Percentiles rank a stretch among this genome's conserved stretches.
Evolutionary conservation across 306 rosid genomes (phyloP).

Genomic region (Lupinus albus): DNA sequence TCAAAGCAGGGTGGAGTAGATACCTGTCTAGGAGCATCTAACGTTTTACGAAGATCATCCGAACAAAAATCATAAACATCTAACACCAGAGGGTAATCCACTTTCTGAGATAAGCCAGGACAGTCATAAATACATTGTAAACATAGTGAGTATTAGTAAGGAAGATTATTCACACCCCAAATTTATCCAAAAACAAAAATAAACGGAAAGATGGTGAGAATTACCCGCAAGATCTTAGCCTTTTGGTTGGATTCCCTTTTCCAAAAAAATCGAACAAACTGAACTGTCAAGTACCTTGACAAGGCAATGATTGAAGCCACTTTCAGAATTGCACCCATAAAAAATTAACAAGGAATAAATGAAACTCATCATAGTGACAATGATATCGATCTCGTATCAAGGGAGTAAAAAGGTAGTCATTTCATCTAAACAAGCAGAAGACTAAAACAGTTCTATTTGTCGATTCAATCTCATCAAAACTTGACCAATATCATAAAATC

Average conservation of each 20-base stretch:
- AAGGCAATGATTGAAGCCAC: slow-evolving; percentile 25
- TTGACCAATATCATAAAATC: background rate
- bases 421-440: slow-evolving; percentile 12
- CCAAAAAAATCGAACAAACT: slow-evolving; percentile 99
- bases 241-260: slow-evolving; percentile 98
- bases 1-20: slow-evolving; percentile 30
- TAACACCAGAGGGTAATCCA: slow-evolving; percentile 92
- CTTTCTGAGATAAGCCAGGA: slow-evolving; percentile 75
- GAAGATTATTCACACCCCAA: slow-evolving; percentile 3
- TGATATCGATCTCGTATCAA: no score
- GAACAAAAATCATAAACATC: slow-evolving; percentile 94
- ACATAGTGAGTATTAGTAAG: slow-evolving; percentile 1
- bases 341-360: slow-evolving; percentile 24
- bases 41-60: slow-evolving; percentile 76
- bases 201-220: slow-evolving; percentile 21
- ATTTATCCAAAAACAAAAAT: background rate
- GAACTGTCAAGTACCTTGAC: slow-evolving; percentile 87
- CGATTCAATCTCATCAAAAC: slow-evolving; percentile 13
- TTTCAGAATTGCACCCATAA: slow-evolving; percentile 21
- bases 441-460: background rate
- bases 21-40: slow-evolving; percentile 91
- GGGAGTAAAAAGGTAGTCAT: no score
- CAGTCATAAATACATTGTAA: slow-evolving; percentile 26
- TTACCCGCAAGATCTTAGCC: slow-evolving; percentile 98
- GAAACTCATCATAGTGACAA: slow-evolving; percentile 1